Evolutionary conservation across 176 grass and related monocot genomes (phyloP).

Genomic region (Zea luxurians): DNA sequence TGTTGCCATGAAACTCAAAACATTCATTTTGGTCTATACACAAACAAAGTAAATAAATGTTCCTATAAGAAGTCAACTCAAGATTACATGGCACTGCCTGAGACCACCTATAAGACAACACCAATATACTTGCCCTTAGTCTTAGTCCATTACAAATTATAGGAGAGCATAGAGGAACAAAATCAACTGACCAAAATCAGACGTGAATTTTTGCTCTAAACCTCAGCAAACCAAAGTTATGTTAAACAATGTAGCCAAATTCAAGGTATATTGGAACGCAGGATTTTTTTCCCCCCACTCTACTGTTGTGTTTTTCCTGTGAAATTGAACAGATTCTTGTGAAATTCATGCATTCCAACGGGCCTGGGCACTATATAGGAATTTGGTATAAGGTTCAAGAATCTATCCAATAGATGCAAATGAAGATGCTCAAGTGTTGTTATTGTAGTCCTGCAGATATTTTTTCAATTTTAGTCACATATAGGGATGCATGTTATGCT

Average conservation of each 20-base stretch:
- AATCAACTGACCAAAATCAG: neutral
- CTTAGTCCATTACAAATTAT: neutral
- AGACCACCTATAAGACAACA: neutral
- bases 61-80: neutral
- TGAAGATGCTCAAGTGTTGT: neutral
- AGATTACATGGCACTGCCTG: neutral
- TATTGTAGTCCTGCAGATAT: neutral
- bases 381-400: neutral
- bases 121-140: neutral
- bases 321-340: no score
- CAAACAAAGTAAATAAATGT: neutral
- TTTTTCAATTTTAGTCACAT: neutral
- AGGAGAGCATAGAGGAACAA: neutral
- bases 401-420: neutral
- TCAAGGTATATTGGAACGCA: neutral
- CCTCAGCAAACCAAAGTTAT: neutral
- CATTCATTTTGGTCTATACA: neutral
- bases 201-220: neutral
- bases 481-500: slow-evolving; percentile 3
- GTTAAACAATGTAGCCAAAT: neutral
- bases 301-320: no score
- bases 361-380: neutral
- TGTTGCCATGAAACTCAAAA: neutral
- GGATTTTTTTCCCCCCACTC: no score
- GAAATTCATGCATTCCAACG: no score